Evolutionary conservation across 495 filamentous ascomycete species (phyloP).

Genomic region (Podospora anserina): DNA sequence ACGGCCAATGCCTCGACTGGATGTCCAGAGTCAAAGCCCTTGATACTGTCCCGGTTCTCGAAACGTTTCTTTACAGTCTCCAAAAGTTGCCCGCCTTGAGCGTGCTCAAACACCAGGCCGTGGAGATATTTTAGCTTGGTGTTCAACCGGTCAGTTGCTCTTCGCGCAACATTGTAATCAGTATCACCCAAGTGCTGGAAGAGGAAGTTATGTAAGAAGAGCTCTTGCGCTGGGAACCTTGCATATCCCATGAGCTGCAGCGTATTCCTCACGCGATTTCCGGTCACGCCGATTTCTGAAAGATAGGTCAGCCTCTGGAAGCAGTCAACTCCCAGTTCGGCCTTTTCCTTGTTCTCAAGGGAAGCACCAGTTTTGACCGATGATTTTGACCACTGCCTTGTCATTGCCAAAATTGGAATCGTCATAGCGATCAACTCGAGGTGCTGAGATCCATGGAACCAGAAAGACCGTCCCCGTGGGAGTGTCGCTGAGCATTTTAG

Average conservation of each 20-base stretch:
- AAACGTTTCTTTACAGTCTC: neutral
- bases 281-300: neutral
- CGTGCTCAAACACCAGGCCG: neutral
- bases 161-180: too few relatives aligned
- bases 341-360: neutral
- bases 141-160: neutral
- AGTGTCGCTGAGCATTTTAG: neutral
- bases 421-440: neutral
- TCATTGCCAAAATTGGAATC: neutral
- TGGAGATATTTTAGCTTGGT: neutral
- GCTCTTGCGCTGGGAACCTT: neutral
- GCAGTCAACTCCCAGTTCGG: neutral
- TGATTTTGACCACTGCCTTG: neutral
- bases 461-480: neutral
- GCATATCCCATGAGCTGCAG: neutral
- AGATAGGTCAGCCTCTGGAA: neutral
- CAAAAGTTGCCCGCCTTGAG: neutral
- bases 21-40: neutral
- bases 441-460: neutral
- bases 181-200: too few relatives aligned
- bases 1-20: neutral
- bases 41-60: neutral
- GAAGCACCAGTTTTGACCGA: neutral
- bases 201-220: neutral
- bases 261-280: neutral